Percentiles rank a stretch among this genome's conserved stretches.
phyloP scores from a whole-genome alignment of 371 early-diverging fungal species.

The Smittium mucronatum region DNA sequence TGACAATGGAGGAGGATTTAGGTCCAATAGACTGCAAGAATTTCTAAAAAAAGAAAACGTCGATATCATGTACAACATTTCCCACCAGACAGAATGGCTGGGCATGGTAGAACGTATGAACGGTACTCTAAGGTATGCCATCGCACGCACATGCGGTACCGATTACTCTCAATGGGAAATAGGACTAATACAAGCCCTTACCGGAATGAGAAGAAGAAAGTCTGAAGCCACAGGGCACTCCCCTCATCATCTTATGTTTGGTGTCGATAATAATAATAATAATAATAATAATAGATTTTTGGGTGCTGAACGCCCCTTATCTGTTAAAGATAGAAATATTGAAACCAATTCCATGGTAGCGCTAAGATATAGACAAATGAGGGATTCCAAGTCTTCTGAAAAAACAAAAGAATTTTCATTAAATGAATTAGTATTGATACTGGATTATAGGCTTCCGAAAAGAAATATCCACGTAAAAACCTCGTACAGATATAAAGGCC shows the following conservation, averaged over 20 bases:
- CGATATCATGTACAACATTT: background rate
- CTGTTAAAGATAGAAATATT: too few relatives aligned
- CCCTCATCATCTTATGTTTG: conserved; percentile 4
- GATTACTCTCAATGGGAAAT: conserved; percentile 1
- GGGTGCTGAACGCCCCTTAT: background rate
- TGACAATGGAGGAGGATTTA: conserved; percentile 2
- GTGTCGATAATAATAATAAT: background rate
- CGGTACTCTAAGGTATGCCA: background rate
- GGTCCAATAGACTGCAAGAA: background rate
- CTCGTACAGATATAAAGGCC: background rate
- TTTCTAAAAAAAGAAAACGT: background rate
- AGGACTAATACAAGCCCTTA: background rate
- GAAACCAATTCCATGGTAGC: too few relatives aligned
- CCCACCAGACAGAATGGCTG: conserved; percentile 9
- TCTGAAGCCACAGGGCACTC: background rate
- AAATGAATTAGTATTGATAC: background rate
- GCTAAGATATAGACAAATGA: too few relatives aligned
- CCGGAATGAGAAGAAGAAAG: background rate
- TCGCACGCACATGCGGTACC: background rate
- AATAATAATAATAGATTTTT: background rate
- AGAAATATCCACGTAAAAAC: background rate
- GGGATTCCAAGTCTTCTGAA: background rate
- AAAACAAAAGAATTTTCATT: background rate
- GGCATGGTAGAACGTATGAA: conserved; percentile 4
- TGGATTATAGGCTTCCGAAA: background rate